Evolutionary conservation across 768 basidiomycete species (phyloP), one percentile per base, ranked within the genome.

Genomic region (Leccinum imitatum): DNA sequence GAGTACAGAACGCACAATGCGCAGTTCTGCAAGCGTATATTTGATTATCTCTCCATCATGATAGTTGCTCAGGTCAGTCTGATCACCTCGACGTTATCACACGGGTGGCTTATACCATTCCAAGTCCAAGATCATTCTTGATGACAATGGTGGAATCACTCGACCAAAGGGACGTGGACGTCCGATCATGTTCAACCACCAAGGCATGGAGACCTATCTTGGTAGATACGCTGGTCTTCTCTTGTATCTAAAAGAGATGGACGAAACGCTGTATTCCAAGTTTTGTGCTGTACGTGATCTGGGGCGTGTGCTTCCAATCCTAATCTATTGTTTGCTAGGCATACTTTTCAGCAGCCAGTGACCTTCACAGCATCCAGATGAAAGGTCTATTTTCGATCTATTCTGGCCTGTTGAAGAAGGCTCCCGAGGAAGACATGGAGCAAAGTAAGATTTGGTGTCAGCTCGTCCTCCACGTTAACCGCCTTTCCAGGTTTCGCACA

Each of bases 221-320:
- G 92, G 90, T 23, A 83, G 90, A 48, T 98, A 98, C 73, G 84
- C 89, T 31, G 95, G 95, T 1, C 73, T 98, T 55, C 85, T 98
- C 74, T 79, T 98, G 17, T 98, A 96, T 70, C 76, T 98, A 58
- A 95, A 93, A 71, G 96, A 98, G 78, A 96, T 98, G 91, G 95
- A 97, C 61, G 93, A 97, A 71, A 77, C 75, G 57, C 75, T 90
- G 23, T 98, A 98, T 71, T 89, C 87, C 47, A 93, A 91, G 69
- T 76, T 98, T 31, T 98, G 95, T 69, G 93, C 89, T 41, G 96
- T 96, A 68, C 58, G 90, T 80, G 10, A 41, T 50, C 15, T n/a
- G 23, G 9, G 21, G 31, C 46, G 30, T 33, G 55, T 41, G 53
- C 9, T 44, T 53, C 37, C 2, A 46, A 37, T 19, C 19, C 48